Base-by-base conservation (phyloP, 805 yeast genomes). In the Candida patagonica region DNA sequence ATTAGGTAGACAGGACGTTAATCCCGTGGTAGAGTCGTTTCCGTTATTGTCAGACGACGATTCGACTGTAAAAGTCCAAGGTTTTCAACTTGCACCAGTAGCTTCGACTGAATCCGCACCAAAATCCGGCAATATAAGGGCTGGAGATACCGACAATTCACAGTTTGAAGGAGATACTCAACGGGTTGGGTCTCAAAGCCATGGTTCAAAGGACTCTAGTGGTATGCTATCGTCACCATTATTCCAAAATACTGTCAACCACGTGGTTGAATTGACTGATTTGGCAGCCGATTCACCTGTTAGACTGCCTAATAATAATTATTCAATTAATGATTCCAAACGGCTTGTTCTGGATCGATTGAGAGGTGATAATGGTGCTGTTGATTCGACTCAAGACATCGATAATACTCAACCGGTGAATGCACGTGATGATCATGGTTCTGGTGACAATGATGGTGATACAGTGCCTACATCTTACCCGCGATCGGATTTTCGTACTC, bases 21-120 rank as follows among this genome's bases (percentile, higher is more conserved):
- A 33, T 33, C 37, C 37, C 13, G 24, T 33, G 5, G 37, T 33
- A 12, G 24, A 33, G 19, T 33, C 37, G 12, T 33, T 33, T 20
- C 37, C 37, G 3, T 20, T n/a, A 4, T 19, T 33, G 26, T 22
- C 37, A 9, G 37, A 33, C 10, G 36, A 33, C 19, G 23, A 31
- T 7, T 10, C 13, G 15, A 9, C 31, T 9, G 20, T 20, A 17
- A 29, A 15, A 10, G 15, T 12, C 17, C 31, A 17, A 17, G 20
- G 31, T 15, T 29, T 29, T 20, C 31, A 29, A 13, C 31, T 29
- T 10, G 31, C 31, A 15, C 31, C 31, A 10, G 31, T 29, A 9
- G 13, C 16, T 8, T 29, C 31, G 5, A 15, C 31, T 3, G 31
- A 17, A 4, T 17, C 16, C 31, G 16, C 13, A 15, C n/a, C n/a